A percentile compares a stretch with the other conserved stretches of the same genome.
Conservation (phyloP, 2,329 filamentous ascomycete genomes). For the Curvularia hawaiiensis region DNA sequence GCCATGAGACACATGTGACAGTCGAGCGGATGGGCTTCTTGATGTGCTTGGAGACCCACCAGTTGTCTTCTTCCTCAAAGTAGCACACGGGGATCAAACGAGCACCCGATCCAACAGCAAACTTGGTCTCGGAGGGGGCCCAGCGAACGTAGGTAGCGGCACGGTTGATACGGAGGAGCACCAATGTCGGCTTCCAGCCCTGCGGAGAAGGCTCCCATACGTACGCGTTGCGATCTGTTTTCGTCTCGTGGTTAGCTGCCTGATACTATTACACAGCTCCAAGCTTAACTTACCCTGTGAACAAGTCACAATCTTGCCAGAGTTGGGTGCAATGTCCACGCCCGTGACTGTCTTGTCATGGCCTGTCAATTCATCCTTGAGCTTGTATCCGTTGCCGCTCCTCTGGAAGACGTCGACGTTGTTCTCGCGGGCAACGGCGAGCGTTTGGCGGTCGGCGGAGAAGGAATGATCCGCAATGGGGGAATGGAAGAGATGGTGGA, state of each 20-base stretch:
- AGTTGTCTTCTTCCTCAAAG: slow-evolving; percentile 99
- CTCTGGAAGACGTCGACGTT: slow-evolving; percentile 85
- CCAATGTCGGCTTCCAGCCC: slow-evolving; percentile 96
- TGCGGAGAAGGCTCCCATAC: slow-evolving; percentile 95
- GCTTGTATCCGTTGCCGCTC: slow-evolving; percentile 74
- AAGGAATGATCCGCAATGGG: slow-evolving; percentile 98
- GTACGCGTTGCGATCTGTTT: slow-evolving; percentile 88
- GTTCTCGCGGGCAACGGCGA: slow-evolving; percentile 91
- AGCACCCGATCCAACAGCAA: slow-evolving; percentile 94
- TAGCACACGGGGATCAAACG: slow-evolving; percentile 96
- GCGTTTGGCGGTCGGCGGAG: slow-evolving; percentile 84
- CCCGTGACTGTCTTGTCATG: slow-evolving; percentile 98
- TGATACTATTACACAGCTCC: neutral
- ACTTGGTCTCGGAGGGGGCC: slow-evolving; percentile 96
- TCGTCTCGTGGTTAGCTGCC: slow-evolving; percentile 20
- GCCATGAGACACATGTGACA: slow-evolving; percentile 93
- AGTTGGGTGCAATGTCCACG: slow-evolving; percentile 90
- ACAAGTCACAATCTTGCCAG: slow-evolving; percentile 94
- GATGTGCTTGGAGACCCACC: slow-evolving; percentile 99
- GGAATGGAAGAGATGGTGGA: slow-evolving; percentile 95
- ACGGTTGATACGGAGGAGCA: slow-evolving; percentile 94
- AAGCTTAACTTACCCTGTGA: slow-evolving; percentile 73
- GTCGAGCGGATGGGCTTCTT: slow-evolving; percentile 99
- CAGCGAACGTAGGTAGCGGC: slow-evolving; percentile 96
- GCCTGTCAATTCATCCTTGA: slow-evolving; percentile 91